Percentiles rank a stretch among this genome's conserved stretches.
These are phyloP conservation scores for Calocera cornea DNA, from an alignment of 768 basidiomycete genomes.

Conservation along the genomic window DNA sequence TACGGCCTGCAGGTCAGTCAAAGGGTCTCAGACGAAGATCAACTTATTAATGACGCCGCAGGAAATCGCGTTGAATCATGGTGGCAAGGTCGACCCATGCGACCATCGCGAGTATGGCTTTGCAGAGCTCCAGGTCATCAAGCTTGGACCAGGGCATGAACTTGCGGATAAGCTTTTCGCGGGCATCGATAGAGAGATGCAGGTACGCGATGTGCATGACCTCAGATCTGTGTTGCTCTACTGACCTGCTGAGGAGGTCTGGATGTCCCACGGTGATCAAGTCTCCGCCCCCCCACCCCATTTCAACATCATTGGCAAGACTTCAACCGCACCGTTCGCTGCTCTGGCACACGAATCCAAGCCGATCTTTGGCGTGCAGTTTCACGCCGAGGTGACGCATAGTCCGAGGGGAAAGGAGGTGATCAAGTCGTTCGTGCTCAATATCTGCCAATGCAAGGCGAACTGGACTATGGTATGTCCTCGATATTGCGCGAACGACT, in stretches of 20 bases:
- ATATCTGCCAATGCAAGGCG: conserved; percentile 65
- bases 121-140: conserved; percentile 63
- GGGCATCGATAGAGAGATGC: conserved; percentile 75
- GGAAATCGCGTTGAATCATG: conserved; percentile 86
- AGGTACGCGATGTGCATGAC: conserved; percentile 36
- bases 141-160: conserved; percentile 37
- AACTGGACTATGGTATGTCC: conserved; percentile 85
- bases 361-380: conserved; percentile 91
- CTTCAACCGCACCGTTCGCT: conserved; percentile 77
- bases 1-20: conserved; percentile 78
- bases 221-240: background rate
- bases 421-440: conserved; percentile 68
- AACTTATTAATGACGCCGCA: conserved; percentile 23
- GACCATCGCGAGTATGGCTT: conserved; percentile 93
- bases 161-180: conserved; percentile 67
- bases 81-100: conserved; percentile 72
- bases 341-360: conserved; percentile 84
- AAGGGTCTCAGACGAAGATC: background rate
- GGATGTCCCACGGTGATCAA: conserved; percentile 99
- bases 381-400: conserved; percentile 98
- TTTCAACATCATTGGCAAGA: conserved; percentile 81
- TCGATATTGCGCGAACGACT: conserved; percentile 8
- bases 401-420: conserved; percentile 80
- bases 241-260: conserved; percentile 46
- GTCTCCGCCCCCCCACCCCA: conserved; percentile 63